These are phyloP conservation scores for Arthonia radiata DNA, from an alignment of 495 filamentous ascomycete genomes.

Conservation along the genomic window DNA sequence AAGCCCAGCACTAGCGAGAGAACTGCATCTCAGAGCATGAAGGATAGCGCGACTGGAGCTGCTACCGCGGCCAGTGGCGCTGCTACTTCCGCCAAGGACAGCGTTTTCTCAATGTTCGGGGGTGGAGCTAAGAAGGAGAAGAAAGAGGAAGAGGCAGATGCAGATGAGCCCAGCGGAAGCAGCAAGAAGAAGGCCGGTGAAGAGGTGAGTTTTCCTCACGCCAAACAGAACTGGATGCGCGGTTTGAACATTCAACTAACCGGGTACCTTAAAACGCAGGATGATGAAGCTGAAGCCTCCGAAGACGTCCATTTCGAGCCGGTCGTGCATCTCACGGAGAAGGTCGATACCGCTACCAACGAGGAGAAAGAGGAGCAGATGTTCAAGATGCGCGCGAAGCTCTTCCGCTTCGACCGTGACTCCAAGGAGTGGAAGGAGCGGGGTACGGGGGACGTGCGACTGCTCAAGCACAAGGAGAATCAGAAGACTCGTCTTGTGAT, in stretches of 20 bases:
- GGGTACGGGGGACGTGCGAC: constrained; percentile 82
- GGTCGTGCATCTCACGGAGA: constrained; percentile 80
- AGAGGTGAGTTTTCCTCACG: constrained; percentile 17
- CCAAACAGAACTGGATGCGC: too few relatives aligned
- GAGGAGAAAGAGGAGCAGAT: constrained; percentile 92
- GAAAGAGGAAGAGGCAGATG: constrained; percentile 59
- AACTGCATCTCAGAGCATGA: too few relatives aligned
- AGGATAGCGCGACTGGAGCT: too few relatives aligned
- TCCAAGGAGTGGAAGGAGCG: constrained; percentile 96
- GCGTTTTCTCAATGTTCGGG: constrained; percentile 94
- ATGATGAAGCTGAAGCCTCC: constrained; percentile 56
- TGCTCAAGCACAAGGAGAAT: constrained; percentile 97
- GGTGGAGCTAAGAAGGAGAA: constrained; percentile 61
- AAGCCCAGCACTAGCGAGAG: too few relatives aligned
- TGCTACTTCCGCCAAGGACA: constrained; percentile 35
- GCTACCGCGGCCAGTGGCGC: constrained; percentile 21
- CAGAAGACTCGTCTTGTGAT: constrained; percentile 94
- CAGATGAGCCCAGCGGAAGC: constrained; percentile 61
- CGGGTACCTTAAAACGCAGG: constrained; percentile 13
- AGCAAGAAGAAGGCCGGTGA: constrained; percentile 46
- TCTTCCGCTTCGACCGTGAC: constrained; percentile 90
- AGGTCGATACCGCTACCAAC: constrained; percentile 91
- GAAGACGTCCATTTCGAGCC: constrained; percentile 94
- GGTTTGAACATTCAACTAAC: too few relatives aligned
- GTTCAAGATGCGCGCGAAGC: constrained; percentile 99